A percentile compares a stretch with the other conserved stretches of the same genome.
These are phyloP conservation scores for Eucalyptus curtisii DNA, from an alignment of 345 rosid genomes.

Conservation along the genomic window DNA sequence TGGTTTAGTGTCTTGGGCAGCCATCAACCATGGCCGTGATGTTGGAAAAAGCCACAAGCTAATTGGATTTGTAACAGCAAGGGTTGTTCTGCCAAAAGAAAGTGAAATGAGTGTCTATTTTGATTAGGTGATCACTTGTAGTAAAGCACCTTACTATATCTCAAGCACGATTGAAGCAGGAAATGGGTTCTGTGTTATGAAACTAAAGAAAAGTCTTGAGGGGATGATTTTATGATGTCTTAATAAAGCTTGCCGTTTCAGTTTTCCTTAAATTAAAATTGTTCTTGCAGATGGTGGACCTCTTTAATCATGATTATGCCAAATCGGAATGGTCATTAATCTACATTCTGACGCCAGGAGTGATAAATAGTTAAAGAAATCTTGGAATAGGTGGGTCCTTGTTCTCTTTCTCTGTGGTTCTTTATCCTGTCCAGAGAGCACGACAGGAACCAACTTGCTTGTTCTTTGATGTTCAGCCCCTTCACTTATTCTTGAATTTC, in stretches of 20 bases:
- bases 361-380: constrained; percentile 59
- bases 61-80: constrained; percentile 85
- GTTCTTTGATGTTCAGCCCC: constrained; percentile 31
- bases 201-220: background rate
- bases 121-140: background rate
- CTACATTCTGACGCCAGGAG: constrained; percentile 84
- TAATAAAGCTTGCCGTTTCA: background rate
- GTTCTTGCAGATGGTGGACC: constrained; percentile 61
- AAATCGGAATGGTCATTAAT: constrained; percentile 67
- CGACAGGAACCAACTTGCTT: background rate
- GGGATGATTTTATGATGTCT: background rate
- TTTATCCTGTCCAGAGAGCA: background rate
- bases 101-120: constrained; percentile 48
- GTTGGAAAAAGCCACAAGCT: constrained; percentile 63
- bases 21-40: constrained; percentile 69
- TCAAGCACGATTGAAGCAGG: background rate
- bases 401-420: background rate
- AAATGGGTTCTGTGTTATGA: background rate
- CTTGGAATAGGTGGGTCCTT: constrained; percentile 55
- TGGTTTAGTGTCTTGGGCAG: constrained; percentile 87
- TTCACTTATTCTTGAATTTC: constrained; percentile 57
- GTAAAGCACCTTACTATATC: background rate
- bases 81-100: constrained; percentile 57
- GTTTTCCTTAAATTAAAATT: background rate
- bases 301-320: constrained; percentile 56